These are phyloP conservation scores for Coemansia sp. DNA, from an alignment of 192 early-diverging fungal genomes.

Conservation along the genomic window DNA sequence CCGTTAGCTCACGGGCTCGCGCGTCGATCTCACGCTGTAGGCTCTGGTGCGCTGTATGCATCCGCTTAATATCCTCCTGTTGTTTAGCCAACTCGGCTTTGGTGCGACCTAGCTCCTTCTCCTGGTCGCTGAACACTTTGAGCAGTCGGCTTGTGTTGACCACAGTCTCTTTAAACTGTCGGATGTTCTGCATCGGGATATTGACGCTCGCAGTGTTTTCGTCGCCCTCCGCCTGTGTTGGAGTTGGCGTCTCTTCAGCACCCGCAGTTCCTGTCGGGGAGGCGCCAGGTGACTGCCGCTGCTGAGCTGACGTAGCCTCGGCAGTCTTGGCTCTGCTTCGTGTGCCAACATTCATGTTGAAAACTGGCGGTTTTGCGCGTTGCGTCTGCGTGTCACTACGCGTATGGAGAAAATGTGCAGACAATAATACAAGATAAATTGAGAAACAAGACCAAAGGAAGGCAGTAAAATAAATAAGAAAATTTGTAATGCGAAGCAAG, in stretches of 20 bases:
- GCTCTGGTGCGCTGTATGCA: constrained; percentile 19
- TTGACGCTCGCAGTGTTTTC: constrained; percentile 16
- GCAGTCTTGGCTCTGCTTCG: constrained; percentile 32
- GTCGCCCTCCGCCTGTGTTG: constrained; percentile 2
- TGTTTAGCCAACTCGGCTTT: constrained; percentile 41
- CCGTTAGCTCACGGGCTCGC: constrained; percentile 29
- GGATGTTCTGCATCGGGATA: constrained; percentile 43
- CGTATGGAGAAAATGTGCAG: constrained; percentile 2
- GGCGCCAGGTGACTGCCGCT: background rate
- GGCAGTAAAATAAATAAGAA: background rate
- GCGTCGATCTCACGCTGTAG: constrained; percentile 44
- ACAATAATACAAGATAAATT: constrained; percentile 2
- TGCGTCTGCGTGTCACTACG: constrained; percentile 5
- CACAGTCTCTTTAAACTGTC: constrained; percentile 49
- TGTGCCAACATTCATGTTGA: constrained; percentile 39
- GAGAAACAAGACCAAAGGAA: background rate
- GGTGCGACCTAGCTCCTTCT: constrained; percentile 46
- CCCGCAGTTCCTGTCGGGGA: background rate
- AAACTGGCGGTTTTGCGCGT: background rate
- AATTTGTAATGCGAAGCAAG: background rate
- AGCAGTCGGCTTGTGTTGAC: constrained; percentile 53
- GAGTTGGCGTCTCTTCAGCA: background rate
- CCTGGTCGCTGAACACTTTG: constrained; percentile 50
- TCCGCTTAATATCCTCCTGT: constrained; percentile 30
- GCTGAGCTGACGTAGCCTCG: constrained; percentile 11